A percentile compares a stretch with the other conserved stretches of the same genome.
Evolutionary conservation across 495 filamentous ascomycete species (phyloP).

Genomic region (Viridothelium virens): DNA sequence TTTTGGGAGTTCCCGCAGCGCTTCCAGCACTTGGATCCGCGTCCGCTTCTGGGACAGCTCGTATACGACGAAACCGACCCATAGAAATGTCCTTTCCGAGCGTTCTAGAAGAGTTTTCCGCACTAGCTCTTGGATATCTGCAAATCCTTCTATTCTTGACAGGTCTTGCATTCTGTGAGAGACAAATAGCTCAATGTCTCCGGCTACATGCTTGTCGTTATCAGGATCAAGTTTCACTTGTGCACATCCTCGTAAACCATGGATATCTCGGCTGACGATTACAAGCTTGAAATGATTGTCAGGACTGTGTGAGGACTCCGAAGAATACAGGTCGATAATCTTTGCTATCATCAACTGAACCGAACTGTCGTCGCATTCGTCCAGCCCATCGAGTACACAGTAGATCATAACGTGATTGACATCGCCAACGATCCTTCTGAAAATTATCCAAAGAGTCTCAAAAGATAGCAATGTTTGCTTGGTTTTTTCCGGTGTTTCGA

Average conservation of each 20-base stretch:
- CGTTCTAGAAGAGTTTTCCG: slow-evolving; percentile 30
- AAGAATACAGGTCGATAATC: slow-evolving; percentile 26
- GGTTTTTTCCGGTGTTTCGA: slow-evolving; percentile 29
- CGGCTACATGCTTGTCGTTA: slow-evolving; percentile 27
- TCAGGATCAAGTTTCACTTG: slow-evolving; percentile 28
- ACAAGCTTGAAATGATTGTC: slow-evolving; percentile 32
- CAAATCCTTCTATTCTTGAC: slow-evolving; percentile 26
- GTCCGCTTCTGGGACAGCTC: slow-evolving; percentile 29
- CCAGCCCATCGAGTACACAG: slow-evolving; percentile 42
- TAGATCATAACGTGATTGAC: slow-evolving; percentile 26
- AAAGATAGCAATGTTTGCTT: slow-evolving; percentile 32
- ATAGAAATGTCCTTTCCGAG: slow-evolving; percentile 42
- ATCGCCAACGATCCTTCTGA: slow-evolving; percentile 32
- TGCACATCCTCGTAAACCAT: slow-evolving; percentile 16
- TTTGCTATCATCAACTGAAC: slow-evolving; percentile 32
- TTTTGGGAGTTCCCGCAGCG: slow-evolving; percentile 26
- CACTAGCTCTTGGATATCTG: slow-evolving; percentile 25
- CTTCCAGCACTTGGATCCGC: slow-evolving; percentile 23
- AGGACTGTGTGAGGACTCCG: slow-evolving; percentile 15
- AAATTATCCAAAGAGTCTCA: slow-evolving; percentile 35
- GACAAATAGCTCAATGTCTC: slow-evolving; percentile 37
- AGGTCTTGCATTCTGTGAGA: slow-evolving; percentile 35
- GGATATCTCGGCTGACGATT: slow-evolving; percentile 31
- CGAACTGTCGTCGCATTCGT: slow-evolving; percentile 43
- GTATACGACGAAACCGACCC: slow-evolving; percentile 40